phyloP scores from a whole-genome alignment of 345 rosid species.

The Ceriops decandra region DNA sequence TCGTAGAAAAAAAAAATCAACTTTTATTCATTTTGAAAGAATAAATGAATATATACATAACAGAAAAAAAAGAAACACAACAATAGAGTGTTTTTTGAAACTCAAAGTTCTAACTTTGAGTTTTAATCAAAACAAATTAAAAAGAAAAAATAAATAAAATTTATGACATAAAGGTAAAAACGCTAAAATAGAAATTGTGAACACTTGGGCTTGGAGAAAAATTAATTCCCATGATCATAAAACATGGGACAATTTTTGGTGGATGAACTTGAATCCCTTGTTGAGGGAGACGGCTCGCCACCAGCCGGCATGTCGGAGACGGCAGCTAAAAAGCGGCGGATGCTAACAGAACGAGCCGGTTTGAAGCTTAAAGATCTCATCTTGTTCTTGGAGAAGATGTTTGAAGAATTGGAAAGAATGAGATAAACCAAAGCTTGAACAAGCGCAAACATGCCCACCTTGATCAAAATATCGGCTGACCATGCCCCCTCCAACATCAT shows the following conservation, averaged over 20 bases:
- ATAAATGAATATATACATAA: too few relatives aligned
- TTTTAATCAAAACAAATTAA: too few relatives aligned
- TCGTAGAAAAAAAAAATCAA: too few relatives aligned
- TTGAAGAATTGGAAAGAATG: constrained; percentile 46
- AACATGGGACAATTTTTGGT: constrained; percentile 1
- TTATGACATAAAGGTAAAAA: too few relatives aligned
- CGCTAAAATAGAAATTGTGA: too few relatives aligned
- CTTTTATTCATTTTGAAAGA: too few relatives aligned
- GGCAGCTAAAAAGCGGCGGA: constrained; percentile 38
- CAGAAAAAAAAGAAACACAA: too few relatives aligned
- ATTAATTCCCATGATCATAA: not conserved
- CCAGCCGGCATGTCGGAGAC: constrained; percentile 41
- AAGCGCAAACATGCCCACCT: constrained; percentile 36
- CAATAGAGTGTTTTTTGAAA: too few relatives aligned
- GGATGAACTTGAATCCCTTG: constrained; percentile 16
- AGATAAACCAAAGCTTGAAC: constrained; percentile 51
- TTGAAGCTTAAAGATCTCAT: constrained; percentile 41
- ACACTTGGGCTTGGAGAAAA: too few relatives aligned
- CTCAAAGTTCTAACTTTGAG: too few relatives aligned
- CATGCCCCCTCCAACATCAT: constrained; percentile 3
- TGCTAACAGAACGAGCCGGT: constrained; percentile 48
- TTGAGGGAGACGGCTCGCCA: constrained; percentile 33
- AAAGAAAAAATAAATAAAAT: too few relatives aligned
- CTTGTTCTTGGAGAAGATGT: constrained; percentile 42
- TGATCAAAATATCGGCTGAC: constrained; percentile 28